Evolutionary conservation across 2,329 filamentous ascomycete species (phyloP), one percentile per base, ranked within the genome.

Genomic region (Meredithiella fracta): DNA sequence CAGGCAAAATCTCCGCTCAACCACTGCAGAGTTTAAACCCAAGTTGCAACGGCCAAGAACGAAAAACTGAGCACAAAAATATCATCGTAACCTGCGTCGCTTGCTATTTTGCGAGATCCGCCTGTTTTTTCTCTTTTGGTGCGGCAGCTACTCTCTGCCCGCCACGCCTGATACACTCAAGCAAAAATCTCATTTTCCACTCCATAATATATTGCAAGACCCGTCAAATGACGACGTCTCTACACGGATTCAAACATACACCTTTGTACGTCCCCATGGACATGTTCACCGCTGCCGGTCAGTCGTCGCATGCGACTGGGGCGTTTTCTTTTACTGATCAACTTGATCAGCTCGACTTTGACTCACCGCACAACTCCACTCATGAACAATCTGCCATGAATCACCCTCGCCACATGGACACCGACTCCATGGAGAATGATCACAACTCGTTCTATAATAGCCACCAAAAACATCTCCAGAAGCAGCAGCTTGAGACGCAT

Each of bases 401-500:
- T 11, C 53, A 54, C 26, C 25, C 26, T 11, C 53, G 49, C 25
- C 15, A 31, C 25, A 54, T 37, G 53, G 26, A 34, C 25, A 23
- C 40, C n/a, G 15, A 34, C n/a, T n/a, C 23, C 23, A 20, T 53
- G 29, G 44, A 54, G n/a, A 23, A 47, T 38, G 26, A 50, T 26
- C 25, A 51, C 4, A 6, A 44, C 15, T 37, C 49, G 7, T 20
- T 11, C 5, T 34, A 34, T 11, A 5, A 42, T 61, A 65, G 60
- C 51, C 61, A 70, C 37, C 60, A 68, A 68, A 60, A 68, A 70
- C 59, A 64, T 69, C 61, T 68, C 68, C 61, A 61, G 76, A 60
- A 69, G 73, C 58, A 63, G 63, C 11, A 62, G 64, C 22, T 63
- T 62, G 8, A 62, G 65, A 15, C 64, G 66, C 59, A 62, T 25